These are phyloP conservation scores for Dendrocalamus latiflorus DNA, from an alignment of 202 grass and related monocot genomes.

Conservation along the genomic window DNA sequence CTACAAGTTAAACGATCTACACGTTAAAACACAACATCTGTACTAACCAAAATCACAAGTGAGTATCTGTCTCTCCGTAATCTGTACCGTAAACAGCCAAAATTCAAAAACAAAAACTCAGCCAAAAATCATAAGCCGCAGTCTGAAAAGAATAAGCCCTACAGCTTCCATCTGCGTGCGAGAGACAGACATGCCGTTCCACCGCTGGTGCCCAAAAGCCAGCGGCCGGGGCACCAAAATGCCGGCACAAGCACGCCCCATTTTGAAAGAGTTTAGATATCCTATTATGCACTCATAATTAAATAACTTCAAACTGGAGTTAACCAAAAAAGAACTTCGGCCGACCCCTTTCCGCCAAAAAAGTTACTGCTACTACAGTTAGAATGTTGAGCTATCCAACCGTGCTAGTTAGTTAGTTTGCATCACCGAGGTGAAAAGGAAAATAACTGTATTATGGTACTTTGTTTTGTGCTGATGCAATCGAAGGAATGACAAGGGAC, in stretches of 20 bases:
- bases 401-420: neutral
- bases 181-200: conserved; percentile 22
- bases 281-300: neutral
- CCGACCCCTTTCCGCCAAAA: neutral
- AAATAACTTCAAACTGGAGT: neutral
- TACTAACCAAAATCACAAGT: too few species aligned
- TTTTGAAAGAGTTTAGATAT: conserved; percentile 1
- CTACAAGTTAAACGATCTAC: too few species aligned
- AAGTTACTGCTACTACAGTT: neutral
- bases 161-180: too few species aligned
- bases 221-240: conserved; percentile 16
- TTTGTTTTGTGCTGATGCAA: neutral
- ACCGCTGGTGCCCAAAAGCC: conserved; percentile 26
- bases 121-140: too few species aligned
- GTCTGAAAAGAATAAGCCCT: too few species aligned
- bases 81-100: too few species aligned
- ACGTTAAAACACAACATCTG: too few species aligned
- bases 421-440: neutral
- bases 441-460: neutral
- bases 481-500: neutral
- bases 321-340: neutral
- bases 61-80: too few species aligned
- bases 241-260: conserved; percentile 10
- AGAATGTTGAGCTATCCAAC: neutral
- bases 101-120: too few species aligned